These are phyloP conservation scores for Kappamyces sp. DNA, from an alignment of 192 early-diverging fungal genomes.

Conservation along the genomic window DNA sequence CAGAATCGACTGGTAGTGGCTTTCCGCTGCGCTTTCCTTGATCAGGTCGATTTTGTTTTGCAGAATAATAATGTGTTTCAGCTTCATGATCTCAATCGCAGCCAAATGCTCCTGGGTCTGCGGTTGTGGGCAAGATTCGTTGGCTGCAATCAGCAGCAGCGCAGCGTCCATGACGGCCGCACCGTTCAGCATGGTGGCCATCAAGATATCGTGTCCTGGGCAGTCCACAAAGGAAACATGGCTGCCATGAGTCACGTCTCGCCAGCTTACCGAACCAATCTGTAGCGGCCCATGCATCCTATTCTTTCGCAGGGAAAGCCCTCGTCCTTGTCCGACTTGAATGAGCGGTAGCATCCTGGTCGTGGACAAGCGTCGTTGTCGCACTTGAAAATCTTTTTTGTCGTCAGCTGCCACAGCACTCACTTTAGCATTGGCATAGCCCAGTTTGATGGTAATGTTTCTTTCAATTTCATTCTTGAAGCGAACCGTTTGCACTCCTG, in stretches of 20 bases:
- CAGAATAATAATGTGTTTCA: slow-evolving; percentile 91
- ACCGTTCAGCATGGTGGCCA: slow-evolving; percentile 99
- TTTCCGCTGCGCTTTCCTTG: slow-evolving; percentile 83
- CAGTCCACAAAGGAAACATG: slow-evolving; percentile 99
- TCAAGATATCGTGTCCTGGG: slow-evolving; percentile 99
- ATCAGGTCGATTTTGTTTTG: slow-evolving; percentile 99
- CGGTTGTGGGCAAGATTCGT: slow-evolving; percentile 98
- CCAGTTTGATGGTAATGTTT: slow-evolving; percentile 99
- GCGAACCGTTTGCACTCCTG: slow-evolving; percentile 94
- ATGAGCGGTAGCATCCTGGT: slow-evolving; percentile 92
- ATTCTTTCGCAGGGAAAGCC: slow-evolving; percentile 81
- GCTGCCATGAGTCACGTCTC: slow-evolving; percentile 31
- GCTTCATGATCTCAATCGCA: slow-evolving; percentile 98
- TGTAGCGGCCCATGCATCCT: slow-evolving; percentile 80
- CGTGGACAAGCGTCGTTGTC: slow-evolving; percentile 85
- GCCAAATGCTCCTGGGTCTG: slow-evolving; percentile 98
- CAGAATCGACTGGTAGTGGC: slow-evolving; percentile 86
- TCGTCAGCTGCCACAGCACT: background rate
- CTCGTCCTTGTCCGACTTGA: slow-evolving; percentile 73
- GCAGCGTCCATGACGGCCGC: slow-evolving; percentile 66
- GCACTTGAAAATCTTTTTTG: slow-evolving; percentile 91
- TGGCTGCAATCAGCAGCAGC: slow-evolving; percentile 92
- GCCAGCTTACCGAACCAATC: slow-evolving; percentile 57
- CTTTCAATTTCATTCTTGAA: slow-evolving; percentile 97
- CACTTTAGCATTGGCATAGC: slow-evolving; percentile 98